Conservation (phyloP, 148 eudicot species). For the Vaccinium macrocarpon region DNA sequence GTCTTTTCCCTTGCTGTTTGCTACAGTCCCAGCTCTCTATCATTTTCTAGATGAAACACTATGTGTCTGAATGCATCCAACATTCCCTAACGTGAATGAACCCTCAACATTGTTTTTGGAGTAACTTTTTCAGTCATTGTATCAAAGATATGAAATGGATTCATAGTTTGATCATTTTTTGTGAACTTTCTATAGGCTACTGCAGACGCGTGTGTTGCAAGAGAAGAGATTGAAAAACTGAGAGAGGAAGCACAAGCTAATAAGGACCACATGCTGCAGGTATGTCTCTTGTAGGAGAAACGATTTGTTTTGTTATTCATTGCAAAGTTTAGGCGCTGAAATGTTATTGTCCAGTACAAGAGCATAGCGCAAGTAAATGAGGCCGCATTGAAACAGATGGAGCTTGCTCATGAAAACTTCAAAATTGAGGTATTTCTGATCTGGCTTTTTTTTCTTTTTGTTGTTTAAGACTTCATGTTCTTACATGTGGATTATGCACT, state of each 20-base stretch:
- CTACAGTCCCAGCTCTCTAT: background rate
- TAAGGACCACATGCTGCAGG: slow-evolving; percentile 82
- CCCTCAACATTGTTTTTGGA: background rate
- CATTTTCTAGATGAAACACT: background rate
- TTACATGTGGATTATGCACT: background rate
- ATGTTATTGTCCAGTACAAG: slow-evolving; percentile 58
- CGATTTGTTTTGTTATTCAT: background rate
- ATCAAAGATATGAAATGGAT: background rate
- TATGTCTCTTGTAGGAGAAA: slow-evolving; percentile 3
- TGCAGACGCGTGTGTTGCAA: slow-evolving; percentile 35
- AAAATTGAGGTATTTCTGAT: slow-evolving; percentile 53
- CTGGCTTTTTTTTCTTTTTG: background rate
- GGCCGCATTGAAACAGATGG: slow-evolving; percentile 80
- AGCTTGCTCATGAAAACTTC: slow-evolving; percentile 60
- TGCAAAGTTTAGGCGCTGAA: slow-evolving; percentile 8
- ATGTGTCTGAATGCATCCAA: background rate
- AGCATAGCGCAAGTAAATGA: slow-evolving; percentile 90
- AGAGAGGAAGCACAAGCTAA: slow-evolving; percentile 65
- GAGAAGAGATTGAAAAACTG: slow-evolving; percentile 67
- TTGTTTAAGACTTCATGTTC: background rate
- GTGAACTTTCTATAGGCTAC: slow-evolving; percentile 21
- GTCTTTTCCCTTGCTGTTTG: background rate
- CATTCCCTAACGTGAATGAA: background rate
- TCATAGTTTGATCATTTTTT: slow-evolving; percentile 17
- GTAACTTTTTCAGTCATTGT: background rate